Percentiles rank a stretch among this genome's conserved stretches.
Conservation (phyloP, 768 basidiomycete genomes). For the Pholiota molesta region DNA sequence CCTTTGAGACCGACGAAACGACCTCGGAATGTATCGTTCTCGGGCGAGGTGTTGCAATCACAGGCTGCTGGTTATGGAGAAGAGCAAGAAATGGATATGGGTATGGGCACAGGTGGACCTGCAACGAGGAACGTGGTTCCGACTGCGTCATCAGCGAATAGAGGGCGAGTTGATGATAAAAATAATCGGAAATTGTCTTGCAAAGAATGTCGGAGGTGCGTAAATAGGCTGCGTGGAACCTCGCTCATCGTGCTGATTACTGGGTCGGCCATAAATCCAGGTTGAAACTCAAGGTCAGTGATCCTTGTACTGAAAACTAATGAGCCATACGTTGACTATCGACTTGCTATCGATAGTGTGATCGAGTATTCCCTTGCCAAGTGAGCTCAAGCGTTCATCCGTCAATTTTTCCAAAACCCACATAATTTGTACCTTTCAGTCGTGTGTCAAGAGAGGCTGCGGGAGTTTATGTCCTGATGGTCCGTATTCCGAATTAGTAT, state of each 20-base stretch:
- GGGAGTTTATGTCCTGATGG: conserved; percentile 66
- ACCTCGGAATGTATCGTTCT: conserved; percentile 29
- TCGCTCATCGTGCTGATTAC: conserved; percentile 3
- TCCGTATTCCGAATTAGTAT: conserved; percentile 22
- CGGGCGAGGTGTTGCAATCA: conserved; percentile 14
- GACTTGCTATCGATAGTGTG: conserved; percentile 43
- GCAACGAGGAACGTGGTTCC: neutral
- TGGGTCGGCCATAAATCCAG: conserved; percentile 26
- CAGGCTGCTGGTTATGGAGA: conserved; percentile 8
- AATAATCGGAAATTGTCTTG: conserved; percentile 50
- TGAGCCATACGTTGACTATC: conserved; percentile 2
- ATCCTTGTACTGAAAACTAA: neutral
- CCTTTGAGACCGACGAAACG: conserved; percentile 33
- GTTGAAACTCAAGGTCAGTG: conserved; percentile 50
- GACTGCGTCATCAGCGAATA: neutral
- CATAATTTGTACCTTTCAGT: conserved; percentile 31
- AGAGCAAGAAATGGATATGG: conserved; percentile 14
- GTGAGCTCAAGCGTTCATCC: conserved; percentile 23
- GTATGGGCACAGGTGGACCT: neutral
- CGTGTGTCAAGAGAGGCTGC: conserved; percentile 68
- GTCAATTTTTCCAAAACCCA: neutral
- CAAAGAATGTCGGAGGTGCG: conserved; percentile 53
- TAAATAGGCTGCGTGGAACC: conserved; percentile 7
- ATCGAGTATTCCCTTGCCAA: conserved; percentile 68
- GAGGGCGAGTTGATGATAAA: conserved; percentile 39